Base-by-base conservation (phyloP, 73 alveolate genomes). In the Paramecium bursaria region DNA sequence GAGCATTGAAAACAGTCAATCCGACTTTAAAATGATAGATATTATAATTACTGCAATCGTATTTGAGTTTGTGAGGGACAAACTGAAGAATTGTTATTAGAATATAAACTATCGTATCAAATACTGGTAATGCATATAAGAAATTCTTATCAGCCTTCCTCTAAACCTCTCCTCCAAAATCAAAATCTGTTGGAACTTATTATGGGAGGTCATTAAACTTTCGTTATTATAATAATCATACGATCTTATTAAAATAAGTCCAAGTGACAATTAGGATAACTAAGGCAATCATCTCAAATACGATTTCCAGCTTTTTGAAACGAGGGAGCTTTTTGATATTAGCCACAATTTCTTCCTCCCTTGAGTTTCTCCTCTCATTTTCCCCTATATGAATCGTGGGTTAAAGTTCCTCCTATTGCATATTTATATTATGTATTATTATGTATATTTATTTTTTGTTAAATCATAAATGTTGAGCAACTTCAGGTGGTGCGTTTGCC, bases 401-500 rank as follows among this genome's bases (percentile, higher is more conserved):
- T n/a, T n/a, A n/a, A n/a, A n/a, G n/a, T n/a, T n/a, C n/a, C n/a
- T n/a, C n/a, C n/a, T n/a, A n/a, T n/a, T n/a, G n/a, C n/a, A n/a
- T n/a, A n/a, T n/a, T n/a, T n/a, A n/a, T n/a, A n/a, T n/a, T n/a
- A n/a, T n/a, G n/a, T n/a, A n/a, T n/a, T n/a, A n/a, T n/a, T n/a
- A n/a, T n/a, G n/a, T n/a, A n/a, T n/a, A n/a, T n/a, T n/a, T n/a
- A n/a, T n/a, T 53, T 14, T 27, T 50, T 50, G 25, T 50, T 50
- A 57, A 19, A 9, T 74, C 91, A 85, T 51, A 60, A 48, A 26
- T 73, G 60, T 50, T 73, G 25, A 27, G 91, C 93, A 53, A 88
- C 52, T 4, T 57, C 92, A 29, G 88, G 74, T n/a, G 95, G 95
- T 22, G 91, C 86, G 61, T 88, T 79, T 35, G 88, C 52, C 46